Conservation (phyloP, 1,284 basidiomycete genomes). For the Porodaedalea pini region DNA sequence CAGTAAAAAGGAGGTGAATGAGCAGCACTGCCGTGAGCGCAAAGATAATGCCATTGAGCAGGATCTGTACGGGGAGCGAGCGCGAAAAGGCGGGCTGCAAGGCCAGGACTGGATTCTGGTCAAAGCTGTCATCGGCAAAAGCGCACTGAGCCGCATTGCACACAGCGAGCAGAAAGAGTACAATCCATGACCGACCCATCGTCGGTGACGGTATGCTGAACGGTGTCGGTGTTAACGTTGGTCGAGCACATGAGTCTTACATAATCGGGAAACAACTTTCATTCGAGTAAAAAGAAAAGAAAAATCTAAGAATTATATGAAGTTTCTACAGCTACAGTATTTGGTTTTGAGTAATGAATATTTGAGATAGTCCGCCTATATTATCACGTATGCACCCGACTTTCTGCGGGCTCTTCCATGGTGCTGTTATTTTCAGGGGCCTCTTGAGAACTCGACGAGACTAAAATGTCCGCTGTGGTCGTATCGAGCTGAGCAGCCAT, state of each 20-base stretch:
- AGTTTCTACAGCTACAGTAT: no score
- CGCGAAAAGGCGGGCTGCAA: constrained; percentile 78
- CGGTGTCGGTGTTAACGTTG: not conserved
- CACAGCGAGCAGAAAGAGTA: not conserved
- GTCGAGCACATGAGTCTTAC: not conserved
- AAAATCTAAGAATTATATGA: no score
- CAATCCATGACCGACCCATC: constrained; percentile 1
- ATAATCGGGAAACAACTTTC: no score
- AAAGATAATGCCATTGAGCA: constrained; percentile 83
- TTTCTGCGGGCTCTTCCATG: not conserved
- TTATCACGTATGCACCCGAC: no score
- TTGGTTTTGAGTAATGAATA: no score
- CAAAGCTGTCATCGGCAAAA: constrained; percentile 5
- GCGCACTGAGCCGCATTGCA: not conserved
- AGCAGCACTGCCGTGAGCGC: constrained; percentile 87
- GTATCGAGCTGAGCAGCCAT: constrained; percentile 84
- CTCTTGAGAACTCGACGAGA: not conserved
- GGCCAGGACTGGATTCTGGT: constrained; percentile 63
- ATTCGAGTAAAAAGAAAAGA: no score
- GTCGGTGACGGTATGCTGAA: not conserved
- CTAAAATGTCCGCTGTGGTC: constrained; percentile 31
- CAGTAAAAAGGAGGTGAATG: constrained; percentile 91
- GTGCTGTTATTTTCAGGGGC: not conserved
- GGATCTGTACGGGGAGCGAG: constrained; percentile 88
- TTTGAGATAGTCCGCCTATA: no score